These are phyloP conservation scores for Discostella stelligeroides DNA, from an alignment of 108 stramenopile species.

Conservation along the genomic window DNA sequence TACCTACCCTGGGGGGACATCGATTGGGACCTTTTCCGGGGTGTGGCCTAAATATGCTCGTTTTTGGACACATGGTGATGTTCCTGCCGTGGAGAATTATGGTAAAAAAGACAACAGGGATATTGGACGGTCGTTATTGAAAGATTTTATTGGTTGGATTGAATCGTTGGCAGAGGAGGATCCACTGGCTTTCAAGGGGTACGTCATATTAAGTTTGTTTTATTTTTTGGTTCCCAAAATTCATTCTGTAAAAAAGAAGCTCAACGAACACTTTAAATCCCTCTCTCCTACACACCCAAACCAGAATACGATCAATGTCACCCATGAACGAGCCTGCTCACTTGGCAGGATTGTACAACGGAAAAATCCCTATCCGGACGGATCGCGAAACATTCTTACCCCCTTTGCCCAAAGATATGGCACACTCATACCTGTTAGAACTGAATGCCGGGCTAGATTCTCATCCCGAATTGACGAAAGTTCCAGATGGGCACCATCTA, in stretches of 20 bases:
- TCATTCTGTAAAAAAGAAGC: background rate
- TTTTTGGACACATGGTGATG: conserved; percentile 75
- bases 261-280: background rate
- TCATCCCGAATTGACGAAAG: conserved; percentile 21
- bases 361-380: conserved; percentile 26
- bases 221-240: background rate
- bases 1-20: conserved; percentile 78
- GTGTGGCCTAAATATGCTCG: conserved; percentile 69
- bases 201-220: background rate
- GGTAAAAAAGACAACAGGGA: conserved; percentile 15
- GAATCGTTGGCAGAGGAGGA: conserved; percentile 55
- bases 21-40: conserved; percentile 76
- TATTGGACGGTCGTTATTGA: conserved; percentile 54
- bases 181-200: conserved; percentile 62
- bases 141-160: conserved; percentile 63
- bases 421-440: conserved; percentile 48
- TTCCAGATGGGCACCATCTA: conserved; percentile 76
- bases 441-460: conserved; percentile 37
- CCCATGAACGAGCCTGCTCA: conserved; percentile 89
- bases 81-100: conserved; percentile 45
- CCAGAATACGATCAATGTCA: conserved; percentile 53
- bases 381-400: conserved; percentile 62
- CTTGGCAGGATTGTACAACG: conserved; percentile 67
- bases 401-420: conserved; percentile 53
- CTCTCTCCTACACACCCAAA: background rate